A percentile compares a stretch with the other conserved stretches of the same genome.
Evolutionary conservation across 768 basidiomycete species (phyloP).

Genomic region (Mrakia blollopis): DNA sequence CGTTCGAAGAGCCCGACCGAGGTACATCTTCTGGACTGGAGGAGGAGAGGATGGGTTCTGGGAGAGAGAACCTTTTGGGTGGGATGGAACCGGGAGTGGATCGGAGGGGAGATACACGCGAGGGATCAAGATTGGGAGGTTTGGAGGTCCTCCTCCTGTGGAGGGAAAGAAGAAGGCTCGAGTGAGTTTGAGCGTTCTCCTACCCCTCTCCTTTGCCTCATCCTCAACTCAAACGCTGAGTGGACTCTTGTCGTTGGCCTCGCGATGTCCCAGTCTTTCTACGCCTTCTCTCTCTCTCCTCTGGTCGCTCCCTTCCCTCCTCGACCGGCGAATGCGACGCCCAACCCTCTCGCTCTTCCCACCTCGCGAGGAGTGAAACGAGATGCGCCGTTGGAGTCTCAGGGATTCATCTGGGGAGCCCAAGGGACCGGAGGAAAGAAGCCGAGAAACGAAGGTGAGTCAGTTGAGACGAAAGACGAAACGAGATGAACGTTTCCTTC

Average conservation of each 20-base stretch:
- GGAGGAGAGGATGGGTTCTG: conserved; percentile 61
- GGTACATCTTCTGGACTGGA: conserved; percentile 80
- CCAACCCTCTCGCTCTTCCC: conserved; percentile 39
- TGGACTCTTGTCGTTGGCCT: neutral
- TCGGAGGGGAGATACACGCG: conserved; percentile 58
- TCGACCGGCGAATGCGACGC: conserved; percentile 56
- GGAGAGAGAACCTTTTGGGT: conserved; percentile 89
- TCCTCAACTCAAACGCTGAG: neutral
- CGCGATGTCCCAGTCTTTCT: conserved; percentile 70
- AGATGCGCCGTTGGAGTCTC: conserved; percentile 35
- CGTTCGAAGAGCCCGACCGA: conserved; percentile 56
- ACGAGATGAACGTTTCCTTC: neutral
- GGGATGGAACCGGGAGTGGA: conserved; percentile 59
- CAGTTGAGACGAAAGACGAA: conserved; percentile 30
- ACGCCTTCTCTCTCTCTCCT: conserved; percentile 82
- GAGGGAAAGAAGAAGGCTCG: conserved; percentile 69
- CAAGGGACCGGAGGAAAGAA: conserved; percentile 51
- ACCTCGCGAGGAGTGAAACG: conserved; percentile 43
- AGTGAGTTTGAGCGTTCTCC: conserved; percentile 50
- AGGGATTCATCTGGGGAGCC: conserved; percentile 40
- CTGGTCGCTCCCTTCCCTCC: conserved; percentile 46
- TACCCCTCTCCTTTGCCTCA: neutral
- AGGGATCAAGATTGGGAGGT: conserved; percentile 82
- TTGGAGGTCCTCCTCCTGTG: conserved; percentile 57
- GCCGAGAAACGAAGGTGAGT: conserved; percentile 46